Conservation (phyloP, 208 protist species). For the Crithidia mellificae region DNA sequence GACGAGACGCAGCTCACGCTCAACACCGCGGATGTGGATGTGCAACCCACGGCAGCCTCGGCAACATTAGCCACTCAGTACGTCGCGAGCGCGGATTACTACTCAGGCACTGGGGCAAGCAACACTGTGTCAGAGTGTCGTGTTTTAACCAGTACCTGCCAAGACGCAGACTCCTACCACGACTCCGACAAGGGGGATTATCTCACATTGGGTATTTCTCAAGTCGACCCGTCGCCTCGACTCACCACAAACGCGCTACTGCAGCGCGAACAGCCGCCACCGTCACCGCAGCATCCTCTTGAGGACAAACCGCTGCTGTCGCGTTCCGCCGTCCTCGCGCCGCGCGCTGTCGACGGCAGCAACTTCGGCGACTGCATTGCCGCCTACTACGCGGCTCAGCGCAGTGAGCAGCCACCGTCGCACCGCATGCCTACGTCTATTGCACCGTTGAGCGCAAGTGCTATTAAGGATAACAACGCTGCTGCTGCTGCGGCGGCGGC, state of each 20-base stretch:
- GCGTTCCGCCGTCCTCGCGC: too few species aligned
- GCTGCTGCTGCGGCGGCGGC: not conserved
- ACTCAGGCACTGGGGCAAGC: not conserved
- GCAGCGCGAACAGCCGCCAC: slow-evolving; percentile 3
- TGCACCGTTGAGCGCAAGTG: not conserved
- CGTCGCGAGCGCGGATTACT: slow-evolving; percentile 22
- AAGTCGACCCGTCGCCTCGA: slow-evolving; percentile 23
- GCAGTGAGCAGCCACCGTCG: slow-evolving; percentile 7
- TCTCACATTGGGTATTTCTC: not conserved
- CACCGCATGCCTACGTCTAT: slow-evolving; percentile 3
- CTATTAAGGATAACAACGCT: not conserved
- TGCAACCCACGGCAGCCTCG: not conserved
- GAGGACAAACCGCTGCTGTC: too few species aligned
- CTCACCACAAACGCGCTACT: slow-evolving; percentile 27
- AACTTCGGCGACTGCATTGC: slow-evolving; percentile 6
- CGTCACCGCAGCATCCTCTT: not conserved
- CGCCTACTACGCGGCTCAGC: slow-evolving; percentile 16
- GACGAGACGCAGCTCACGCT: not conserved
- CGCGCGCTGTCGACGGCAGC: not conserved
- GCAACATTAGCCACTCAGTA: slow-evolving; percentile 5
- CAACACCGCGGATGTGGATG: slow-evolving; percentile 26
- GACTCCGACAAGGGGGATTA: not conserved
- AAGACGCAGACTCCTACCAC: not conserved
- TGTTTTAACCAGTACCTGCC: not conserved
- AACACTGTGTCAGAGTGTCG: too few species aligned